Base-by-base conservation (phyloP, 805 yeast genomes). In the Lachancea thermotolerans region DNA sequence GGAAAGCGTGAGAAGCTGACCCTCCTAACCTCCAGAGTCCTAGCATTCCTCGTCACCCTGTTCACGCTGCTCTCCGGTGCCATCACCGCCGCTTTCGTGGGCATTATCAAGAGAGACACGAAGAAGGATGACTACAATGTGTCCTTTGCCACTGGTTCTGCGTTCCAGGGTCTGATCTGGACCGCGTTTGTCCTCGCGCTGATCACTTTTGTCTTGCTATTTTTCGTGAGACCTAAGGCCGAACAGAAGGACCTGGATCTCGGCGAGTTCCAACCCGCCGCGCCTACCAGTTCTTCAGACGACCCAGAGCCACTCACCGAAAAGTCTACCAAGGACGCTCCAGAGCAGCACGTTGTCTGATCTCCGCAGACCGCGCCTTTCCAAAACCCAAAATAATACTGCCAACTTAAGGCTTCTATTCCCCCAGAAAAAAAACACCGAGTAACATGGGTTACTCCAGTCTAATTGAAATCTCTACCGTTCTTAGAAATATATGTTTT, bases 41-140 rank as follows among this genome's bases (percentile, higher is more conserved):
- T 43, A 25, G 49, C 52, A 9, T 42, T 55, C 11, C 37, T 54
- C 30, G 45, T 49, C 17, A 36, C 50, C 33, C 38, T 60, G 30
- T 59, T 59, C 53, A 53, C 62, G 27, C 56, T 64, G 42, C 40
- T 63, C 18, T 57, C 59, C 17, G 59, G 59, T 21, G 53, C 60
- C 35, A 55, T 64, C 28, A 47, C 54, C 33, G 58, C 60, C 7
- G 62, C 55, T 16, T 52, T 63, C 37, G 46, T 57, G 37, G 53
- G 54, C 21, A 55, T 62, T 30, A 60, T 64, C 49, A 63, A 63
- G 33, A 48, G 55, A 7, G 67, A 67, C 50, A 57, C 63, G 17
- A 48, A 57, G 9, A 50, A 57, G 3, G 68, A 64, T 42, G 48
- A 51, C 16, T 64, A 51, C 49, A 56, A 55, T 42, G 67, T 63